Percentiles rank a stretch among this genome's conserved stretches.
Evolutionary conservation across 176 grass and related monocot genomes (phyloP).

Genomic region (Ensete glaucum): DNA sequence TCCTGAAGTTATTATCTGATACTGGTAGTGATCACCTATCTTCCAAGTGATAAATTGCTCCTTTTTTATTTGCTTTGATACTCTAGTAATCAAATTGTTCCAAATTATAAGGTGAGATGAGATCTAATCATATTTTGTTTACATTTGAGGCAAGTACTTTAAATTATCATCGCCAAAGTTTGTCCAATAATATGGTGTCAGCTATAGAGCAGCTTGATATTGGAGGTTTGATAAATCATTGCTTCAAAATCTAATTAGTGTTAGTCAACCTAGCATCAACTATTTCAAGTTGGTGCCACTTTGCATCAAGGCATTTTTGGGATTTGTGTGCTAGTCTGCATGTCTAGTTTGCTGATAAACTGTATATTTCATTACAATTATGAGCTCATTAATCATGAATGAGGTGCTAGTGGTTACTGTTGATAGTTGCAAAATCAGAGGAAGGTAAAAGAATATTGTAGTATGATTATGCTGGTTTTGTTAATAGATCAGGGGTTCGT

Average conservation of each 20-base stretch:
- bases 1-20: neutral
- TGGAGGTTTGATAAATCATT: neutral
- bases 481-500: no score
- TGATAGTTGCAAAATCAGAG: no score
- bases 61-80: no score
- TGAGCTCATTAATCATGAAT: no score
- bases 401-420: no score
- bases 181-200: neutral
- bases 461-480: no score
- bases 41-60: neutral
- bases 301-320: neutral
- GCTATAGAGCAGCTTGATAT: neutral
- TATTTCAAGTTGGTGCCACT: neutral
- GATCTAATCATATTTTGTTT: neutral
- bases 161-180: neutral
- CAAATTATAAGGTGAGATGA: neutral
- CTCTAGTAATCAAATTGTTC: neutral
- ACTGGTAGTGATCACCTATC: neutral
- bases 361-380: no score
- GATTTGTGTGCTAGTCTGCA: neutral
- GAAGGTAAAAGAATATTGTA: no score
- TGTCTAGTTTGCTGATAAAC: neutral
- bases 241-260: neutral
- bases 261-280: neutral
- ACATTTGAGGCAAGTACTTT: neutral